Evolutionary conservation across 352 stramenopile genomes (phyloP), one percentile per base, ranked within the genome.

Genomic region (Phytopythium litorale): DNA sequence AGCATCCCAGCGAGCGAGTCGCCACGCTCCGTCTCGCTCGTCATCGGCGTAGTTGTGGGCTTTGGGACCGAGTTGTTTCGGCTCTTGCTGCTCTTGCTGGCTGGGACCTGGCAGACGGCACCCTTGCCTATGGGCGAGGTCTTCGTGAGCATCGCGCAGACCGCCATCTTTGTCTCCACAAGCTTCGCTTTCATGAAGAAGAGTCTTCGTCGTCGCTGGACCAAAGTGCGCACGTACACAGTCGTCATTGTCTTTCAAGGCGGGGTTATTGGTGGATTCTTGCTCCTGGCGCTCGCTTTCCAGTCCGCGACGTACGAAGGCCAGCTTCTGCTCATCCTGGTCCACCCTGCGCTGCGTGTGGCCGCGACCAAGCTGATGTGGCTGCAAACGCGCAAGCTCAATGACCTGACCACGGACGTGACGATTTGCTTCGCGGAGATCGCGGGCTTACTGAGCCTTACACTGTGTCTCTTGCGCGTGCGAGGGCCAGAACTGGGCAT

Each of bases 391-490:
- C 60, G 67, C 16, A 65, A 70, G 25, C 63, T 83, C 12, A 68
- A 60, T 23, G 75, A 80, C 61, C 50, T 83, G 19, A 76, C 60
- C 35, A 73, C 75, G 15, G 72, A 80, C 37, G 70, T 83, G n/a
- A 77, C 70, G n/a, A 65, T 83, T 7, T 79, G 68, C 61, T 60
- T 80, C 12, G 63, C 78, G 12, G 72, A 80, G 58, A 71, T 80
- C 25, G 69, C 70, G 19, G 64, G 55, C 11, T 59, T 64, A 15
- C 57, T 79, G 48, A 72, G 72, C 50, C 73, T 77, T 35, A 62
- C 71, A 12, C 35, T 73, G 23, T 79, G 68, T 33, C 52, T 79
- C 3, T 68, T 71, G 56, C 65, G 62, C 33, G 46, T 62, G 35
- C 45, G 52, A 11, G 55, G 65, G 1, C 32, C 58, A 2, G 57